Conservation (phyloP, 2,329 filamentous ascomycete genomes). For the Cyanodermella asteris region DNA sequence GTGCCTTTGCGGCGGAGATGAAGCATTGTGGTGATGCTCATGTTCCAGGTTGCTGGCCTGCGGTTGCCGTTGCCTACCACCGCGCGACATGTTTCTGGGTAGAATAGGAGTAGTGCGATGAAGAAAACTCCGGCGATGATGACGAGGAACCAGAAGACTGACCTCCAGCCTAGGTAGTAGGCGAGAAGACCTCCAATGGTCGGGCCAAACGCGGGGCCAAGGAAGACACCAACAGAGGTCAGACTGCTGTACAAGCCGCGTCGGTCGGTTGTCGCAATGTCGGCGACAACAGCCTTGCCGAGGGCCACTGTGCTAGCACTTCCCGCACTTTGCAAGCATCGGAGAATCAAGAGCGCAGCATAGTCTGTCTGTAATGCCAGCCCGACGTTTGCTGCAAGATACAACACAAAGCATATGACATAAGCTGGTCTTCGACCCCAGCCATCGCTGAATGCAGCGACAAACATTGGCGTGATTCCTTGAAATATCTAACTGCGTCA, state of each 20-base stretch:
- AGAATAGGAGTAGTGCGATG: conserved; percentile 8
- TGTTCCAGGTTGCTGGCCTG: conserved; percentile 14
- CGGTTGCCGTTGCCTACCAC: conserved; percentile 16
- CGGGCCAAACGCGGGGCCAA: conserved; percentile 15
- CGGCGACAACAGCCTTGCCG: conserved; percentile 47
- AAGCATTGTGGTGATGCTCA: conserved; percentile 8
- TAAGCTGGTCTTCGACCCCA: conserved; percentile 39
- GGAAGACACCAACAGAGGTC: conserved; percentile 16
- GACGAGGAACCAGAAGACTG: conserved; percentile 21
- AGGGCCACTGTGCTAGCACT: conserved; percentile 44
- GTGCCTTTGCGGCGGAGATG: conserved; percentile 12
- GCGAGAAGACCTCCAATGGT: conserved; percentile 15
- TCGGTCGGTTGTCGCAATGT: conserved; percentile 45
- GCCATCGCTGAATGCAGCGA: conserved; percentile 38
- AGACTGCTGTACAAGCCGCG: conserved; percentile 47
- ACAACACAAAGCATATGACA: conserved; percentile 34
- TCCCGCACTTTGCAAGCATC: conserved; percentile 40
- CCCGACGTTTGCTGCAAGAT: conserved; percentile 36
- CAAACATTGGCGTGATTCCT: conserved; percentile 35
- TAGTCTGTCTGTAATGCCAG: conserved; percentile 37
- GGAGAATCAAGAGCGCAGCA: conserved; percentile 35
- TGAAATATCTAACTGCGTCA: conserved; percentile 19
- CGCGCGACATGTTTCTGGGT: conserved; percentile 15
- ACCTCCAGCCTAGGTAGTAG: conserved; percentile 17
- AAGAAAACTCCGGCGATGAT: conserved; percentile 7